Conservation (phyloP, 768 basidiomycete genomes). For the Lanmaoa rubissima region DNA sequence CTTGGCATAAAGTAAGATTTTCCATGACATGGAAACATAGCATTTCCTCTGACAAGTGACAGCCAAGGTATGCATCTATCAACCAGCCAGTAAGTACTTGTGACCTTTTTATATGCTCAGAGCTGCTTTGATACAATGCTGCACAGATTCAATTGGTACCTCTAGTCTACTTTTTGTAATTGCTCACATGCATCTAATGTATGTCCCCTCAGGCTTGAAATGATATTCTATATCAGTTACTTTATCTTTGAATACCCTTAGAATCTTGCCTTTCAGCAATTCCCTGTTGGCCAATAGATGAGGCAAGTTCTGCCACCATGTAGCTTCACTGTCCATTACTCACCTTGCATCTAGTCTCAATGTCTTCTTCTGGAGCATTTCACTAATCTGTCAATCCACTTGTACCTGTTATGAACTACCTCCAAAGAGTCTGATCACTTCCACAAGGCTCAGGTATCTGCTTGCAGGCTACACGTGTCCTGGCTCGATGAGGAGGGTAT, state of each 20-base stretch:
- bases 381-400: constrained; percentile 61
- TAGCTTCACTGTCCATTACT: neutral
- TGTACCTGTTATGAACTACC: too few relatives aligned
- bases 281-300: constrained; percentile 81
- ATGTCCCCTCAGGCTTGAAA: constrained; percentile 55
- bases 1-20: constrained; percentile 60
- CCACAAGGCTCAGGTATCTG: too few relatives aligned
- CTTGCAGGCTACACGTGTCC: too few relatives aligned
- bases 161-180: neutral
- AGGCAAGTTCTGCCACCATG: constrained; percentile 41
- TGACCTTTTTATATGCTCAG: neutral
- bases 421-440: too few relatives aligned
- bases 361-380: constrained; percentile 63
- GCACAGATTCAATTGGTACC: constrained; percentile 63
- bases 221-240: constrained; percentile 72
- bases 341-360: constrained; percentile 45
- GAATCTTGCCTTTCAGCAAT: constrained; percentile 66
- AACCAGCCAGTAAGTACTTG: constrained; percentile 54
- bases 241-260: constrained; percentile 73
- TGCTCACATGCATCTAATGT: neutral
- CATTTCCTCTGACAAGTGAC: neutral
- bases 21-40: neutral
- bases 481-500: too few relatives aligned
- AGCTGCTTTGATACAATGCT: neutral
- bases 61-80: constrained; percentile 62